phyloP scores from a whole-genome alignment of 2,329 filamentous ascomycete species.

The Boeremia exigua region DNA sequence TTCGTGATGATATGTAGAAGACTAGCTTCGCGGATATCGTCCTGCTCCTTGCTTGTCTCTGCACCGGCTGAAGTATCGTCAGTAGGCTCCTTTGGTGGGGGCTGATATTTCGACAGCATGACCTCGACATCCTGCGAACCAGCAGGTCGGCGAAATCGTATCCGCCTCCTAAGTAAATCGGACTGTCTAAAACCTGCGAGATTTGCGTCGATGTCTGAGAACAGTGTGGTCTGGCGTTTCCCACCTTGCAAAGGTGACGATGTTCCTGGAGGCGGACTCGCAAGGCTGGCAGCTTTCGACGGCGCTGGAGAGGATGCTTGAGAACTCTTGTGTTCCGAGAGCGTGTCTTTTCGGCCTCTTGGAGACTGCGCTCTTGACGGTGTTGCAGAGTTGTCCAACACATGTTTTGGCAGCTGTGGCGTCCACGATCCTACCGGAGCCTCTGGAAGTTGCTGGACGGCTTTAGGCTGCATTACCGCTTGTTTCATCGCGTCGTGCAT shows the following conservation, averaged over 20 bases:
- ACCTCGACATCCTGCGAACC: conserved; percentile 39
- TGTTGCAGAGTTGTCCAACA: conserved; percentile 37
- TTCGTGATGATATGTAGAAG: conserved; percentile 59
- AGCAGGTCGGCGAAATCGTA: conserved; percentile 40
- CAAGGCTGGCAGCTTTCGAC: conserved; percentile 33
- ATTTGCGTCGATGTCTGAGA: conserved; percentile 44
- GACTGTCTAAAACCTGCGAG: conserved; percentile 38
- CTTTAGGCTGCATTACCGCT: conserved; percentile 36
- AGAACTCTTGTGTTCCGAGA: conserved; percentile 29
- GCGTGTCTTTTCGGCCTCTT: conserved; percentile 44
- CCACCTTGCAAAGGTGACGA: conserved; percentile 35
- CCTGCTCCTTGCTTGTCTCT: conserved; percentile 26
- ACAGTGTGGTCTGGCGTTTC: conserved; percentile 42
- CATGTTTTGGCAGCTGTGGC: conserved; percentile 45
- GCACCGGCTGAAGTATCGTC: conserved; percentile 23
- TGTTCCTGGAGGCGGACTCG: conserved; percentile 37
- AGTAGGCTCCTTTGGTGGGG: conserved; percentile 38
- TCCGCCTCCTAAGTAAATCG: conserved; percentile 43
- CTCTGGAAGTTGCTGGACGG: conserved; percentile 34
- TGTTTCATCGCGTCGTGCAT: conserved; percentile 50
- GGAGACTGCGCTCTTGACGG: conserved; percentile 46
- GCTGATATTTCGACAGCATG: conserved; percentile 44
- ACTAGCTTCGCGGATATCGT: conserved; percentile 50
- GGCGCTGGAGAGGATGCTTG: conserved; percentile 35
- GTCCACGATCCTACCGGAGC: conserved; percentile 41